A percentile compares a stretch with the other conserved stretches of the same genome.
phyloP scores from a whole-genome alignment of 441 rosid species.

The Populus hybrid region DNA sequence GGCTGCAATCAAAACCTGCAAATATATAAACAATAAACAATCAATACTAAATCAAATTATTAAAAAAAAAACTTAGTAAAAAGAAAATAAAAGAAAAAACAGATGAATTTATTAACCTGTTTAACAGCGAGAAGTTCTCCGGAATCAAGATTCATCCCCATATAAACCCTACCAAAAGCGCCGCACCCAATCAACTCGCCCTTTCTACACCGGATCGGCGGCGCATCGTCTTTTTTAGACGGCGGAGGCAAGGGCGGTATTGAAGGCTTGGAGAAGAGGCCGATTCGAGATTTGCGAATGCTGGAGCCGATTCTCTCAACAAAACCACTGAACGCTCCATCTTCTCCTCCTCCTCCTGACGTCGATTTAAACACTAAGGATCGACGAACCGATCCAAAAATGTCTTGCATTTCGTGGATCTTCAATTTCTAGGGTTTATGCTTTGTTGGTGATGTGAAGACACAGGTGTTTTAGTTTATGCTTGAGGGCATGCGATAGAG shows the following conservation, averaged over 20 bases:
- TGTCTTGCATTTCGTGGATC: slow-evolving; percentile 55
- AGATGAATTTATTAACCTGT: slow-evolving; percentile 45
- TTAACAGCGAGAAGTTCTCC: slow-evolving; percentile 98
- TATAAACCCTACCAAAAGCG: slow-evolving; percentile 94
- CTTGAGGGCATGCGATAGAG: background rate
- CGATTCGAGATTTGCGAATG: slow-evolving; percentile 79
- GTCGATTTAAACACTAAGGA: slow-evolving; percentile 73
- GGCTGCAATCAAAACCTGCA: slow-evolving; percentile 80
- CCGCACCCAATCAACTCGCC: slow-evolving; percentile 97
- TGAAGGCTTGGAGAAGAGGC: slow-evolving; percentile 55
- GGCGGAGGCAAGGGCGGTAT: slow-evolving; percentile 29
- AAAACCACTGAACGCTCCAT: slow-evolving; percentile 59
- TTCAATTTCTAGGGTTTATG: background rate
- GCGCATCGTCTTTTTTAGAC: slow-evolving; percentile 42
- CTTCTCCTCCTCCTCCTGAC: slow-evolving; percentile 22
- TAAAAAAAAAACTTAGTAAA: background rate
- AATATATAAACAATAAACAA: background rate
- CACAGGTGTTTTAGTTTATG: background rate
- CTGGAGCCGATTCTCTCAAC: slow-evolving; percentile 84
- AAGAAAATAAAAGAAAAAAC: background rate
- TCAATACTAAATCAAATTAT: background rate
- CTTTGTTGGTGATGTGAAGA: background rate
- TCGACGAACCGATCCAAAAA: slow-evolving; percentile 95
- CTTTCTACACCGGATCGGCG: slow-evolving; percentile 86
- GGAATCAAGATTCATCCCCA: slow-evolving; percentile 99